phyloP scores from a whole-genome alignment of 176 grass and related monocot species.

The Guadua angustifolia region DNA sequence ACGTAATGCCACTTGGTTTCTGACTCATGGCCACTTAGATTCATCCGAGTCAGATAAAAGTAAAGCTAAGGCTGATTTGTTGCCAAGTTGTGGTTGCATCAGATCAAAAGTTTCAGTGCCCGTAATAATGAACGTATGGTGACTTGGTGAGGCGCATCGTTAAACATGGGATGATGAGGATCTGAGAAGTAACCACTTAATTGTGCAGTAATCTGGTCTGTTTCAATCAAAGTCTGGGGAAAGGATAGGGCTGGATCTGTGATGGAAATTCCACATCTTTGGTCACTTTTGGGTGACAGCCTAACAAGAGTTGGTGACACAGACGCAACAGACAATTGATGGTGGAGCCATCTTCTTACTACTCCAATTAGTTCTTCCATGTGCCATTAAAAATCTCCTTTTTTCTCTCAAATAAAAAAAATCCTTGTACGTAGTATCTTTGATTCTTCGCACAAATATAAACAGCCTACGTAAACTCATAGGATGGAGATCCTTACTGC shows the following conservation, averaged over 20 bases:
- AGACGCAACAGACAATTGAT: conserved; percentile 22
- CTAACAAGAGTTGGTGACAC: conserved; percentile 44
- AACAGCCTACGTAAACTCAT: background rate
- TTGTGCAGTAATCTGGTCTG: conserved; percentile 34
- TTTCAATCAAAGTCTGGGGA: conserved; percentile 40
- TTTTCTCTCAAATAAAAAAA: background rate
- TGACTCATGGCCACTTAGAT: background rate
- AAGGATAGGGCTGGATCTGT: conserved; percentile 4
- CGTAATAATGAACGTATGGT: conserved; percentile 30
- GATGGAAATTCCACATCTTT: conserved; percentile 44
- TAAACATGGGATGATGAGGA: conserved; percentile 18
- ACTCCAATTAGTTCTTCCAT: conserved; percentile 19
- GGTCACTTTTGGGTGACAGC: conserved; percentile 23
- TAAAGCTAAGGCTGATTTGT: background rate
- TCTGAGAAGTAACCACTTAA: background rate
- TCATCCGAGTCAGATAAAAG: conserved; percentile 25
- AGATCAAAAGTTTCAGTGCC: conserved; percentile 37
- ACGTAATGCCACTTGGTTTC: background rate
- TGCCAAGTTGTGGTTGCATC: conserved; percentile 26
- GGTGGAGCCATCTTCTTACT: conserved; percentile 17
- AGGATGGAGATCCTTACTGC: no score
- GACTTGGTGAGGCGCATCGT: conserved; percentile 50
- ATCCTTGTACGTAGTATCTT: background rate
- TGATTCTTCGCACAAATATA: background rate
- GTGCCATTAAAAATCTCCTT: background rate